Evolutionary conservation across 2,329 filamentous ascomycete genomes (phyloP).

Genomic region (Fusarium pilosicola): DNA sequence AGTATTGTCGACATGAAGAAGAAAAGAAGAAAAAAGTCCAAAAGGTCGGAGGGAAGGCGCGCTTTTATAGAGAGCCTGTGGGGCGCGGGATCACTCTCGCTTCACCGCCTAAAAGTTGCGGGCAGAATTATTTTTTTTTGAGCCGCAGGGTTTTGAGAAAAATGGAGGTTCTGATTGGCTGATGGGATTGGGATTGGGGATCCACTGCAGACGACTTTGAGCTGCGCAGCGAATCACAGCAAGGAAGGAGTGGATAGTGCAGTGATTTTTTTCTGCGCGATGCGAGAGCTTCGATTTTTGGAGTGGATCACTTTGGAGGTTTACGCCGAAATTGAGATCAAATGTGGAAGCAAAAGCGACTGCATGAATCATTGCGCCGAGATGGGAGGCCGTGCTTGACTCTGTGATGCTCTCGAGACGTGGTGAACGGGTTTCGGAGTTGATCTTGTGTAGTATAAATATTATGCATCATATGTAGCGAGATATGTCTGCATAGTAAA

Average conservation of each 20-base stretch:
- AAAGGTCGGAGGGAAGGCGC: conserved; percentile 5
- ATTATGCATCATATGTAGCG: no score
- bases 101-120: conserved; percentile 51
- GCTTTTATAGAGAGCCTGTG: conserved; percentile 34
- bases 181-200: not conserved
- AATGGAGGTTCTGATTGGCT: not conserved
- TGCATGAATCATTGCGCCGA: conserved; percentile 18
- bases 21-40: conserved; percentile 58
- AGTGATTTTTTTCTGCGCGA: not conserved
- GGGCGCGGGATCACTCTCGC: conserved; percentile 22
- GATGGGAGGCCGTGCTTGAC: not conserved
- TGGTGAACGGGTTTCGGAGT: not conserved
- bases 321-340: not conserved
- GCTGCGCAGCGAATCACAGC: not conserved
- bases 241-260: conserved; percentile 4
- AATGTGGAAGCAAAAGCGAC: conserved; percentile 2
- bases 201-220: conserved; percentile 7
- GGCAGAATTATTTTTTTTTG: conserved; percentile 39
- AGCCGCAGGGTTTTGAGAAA: not conserved
- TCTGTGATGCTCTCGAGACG: not conserved
- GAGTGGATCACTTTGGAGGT: not conserved
- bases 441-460: no score
- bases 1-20: conserved; percentile 72
- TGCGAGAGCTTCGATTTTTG: not conserved
- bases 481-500: no score